Conservation (phyloP, 768 basidiomycete species). For the Mycena chlorophos region DNA sequence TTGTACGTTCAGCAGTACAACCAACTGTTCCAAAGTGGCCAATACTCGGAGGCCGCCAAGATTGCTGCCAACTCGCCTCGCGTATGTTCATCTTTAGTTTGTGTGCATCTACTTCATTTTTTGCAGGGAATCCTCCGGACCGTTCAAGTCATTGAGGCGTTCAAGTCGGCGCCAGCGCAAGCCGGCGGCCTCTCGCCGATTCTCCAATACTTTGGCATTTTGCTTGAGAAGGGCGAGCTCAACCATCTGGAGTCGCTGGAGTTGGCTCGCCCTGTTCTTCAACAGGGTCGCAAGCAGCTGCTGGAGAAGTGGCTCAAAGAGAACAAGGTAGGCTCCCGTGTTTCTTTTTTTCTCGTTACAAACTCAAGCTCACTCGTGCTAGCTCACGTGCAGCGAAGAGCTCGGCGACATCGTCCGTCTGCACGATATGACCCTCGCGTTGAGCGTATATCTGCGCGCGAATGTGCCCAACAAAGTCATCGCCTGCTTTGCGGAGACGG, state of each 20-base stretch:
- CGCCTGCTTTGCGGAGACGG: conserved; percentile 98
- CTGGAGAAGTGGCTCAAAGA: conserved; percentile 99
- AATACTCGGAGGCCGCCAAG: conserved; percentile 94
- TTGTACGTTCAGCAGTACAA: conserved; percentile 94
- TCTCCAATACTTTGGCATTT: conserved; percentile 95
- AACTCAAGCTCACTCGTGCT: not conserved
- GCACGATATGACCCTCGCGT: conserved; percentile 94
- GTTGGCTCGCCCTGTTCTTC: conserved; percentile 91
- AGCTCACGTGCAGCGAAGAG: conserved; percentile 98
- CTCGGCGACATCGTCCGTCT: conserved; percentile 94
- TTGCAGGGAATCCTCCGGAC: conserved; percentile 90
- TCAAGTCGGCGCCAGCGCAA: conserved; percentile 92
- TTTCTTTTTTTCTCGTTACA: conserved; percentile 4
- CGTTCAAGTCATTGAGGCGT: conserved; percentile 91
- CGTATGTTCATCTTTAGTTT: conserved; percentile 40
- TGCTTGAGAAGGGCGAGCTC: conserved; percentile 97
- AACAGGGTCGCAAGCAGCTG: conserved; percentile 94
- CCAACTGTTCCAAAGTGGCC: conserved; percentile 82
- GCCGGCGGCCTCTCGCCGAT: conserved; percentile 93
- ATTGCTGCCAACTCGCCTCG: conserved; percentile 96
- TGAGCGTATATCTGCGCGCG: conserved; percentile 96
- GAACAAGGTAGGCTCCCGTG: conserved; percentile 71
- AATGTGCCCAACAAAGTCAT: conserved; percentile 99
- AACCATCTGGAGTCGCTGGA: conserved; percentile 96
- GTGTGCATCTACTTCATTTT: conserved; percentile 7